These are phyloP conservation scores for Tulasnella sp. DNA, from an alignment of 768 basidiomycete genomes.

Conservation along the genomic window DNA sequence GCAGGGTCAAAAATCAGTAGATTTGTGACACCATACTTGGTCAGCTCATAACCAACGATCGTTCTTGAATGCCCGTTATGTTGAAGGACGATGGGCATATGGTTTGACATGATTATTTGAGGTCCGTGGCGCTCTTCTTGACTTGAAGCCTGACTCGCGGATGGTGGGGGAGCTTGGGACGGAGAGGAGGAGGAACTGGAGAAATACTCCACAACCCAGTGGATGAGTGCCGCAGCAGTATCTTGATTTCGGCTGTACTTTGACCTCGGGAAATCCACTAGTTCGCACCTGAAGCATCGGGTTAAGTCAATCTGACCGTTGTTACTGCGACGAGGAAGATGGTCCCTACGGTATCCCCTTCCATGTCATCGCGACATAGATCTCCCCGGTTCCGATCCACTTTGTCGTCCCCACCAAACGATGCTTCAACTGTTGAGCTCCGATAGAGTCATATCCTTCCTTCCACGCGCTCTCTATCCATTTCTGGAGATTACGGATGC, in stretches of 20 bases:
- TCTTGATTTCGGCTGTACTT: conserved; percentile 33
- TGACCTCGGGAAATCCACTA: conserved; percentile 53
- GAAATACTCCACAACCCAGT: conserved; percentile 78
- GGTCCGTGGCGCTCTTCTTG: conserved; percentile 42
- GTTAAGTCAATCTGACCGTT: background rate
- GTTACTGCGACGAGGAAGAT: background rate
- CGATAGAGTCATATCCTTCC: conserved; percentile 65
- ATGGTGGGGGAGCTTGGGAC: conserved; percentile 28
- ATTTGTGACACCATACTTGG: conserved; percentile 47
- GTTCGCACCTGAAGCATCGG: conserved; percentile 39
- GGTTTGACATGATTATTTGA: conserved; percentile 45
- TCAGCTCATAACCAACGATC: conserved; percentile 74
- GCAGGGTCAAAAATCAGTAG: conserved; percentile 76
- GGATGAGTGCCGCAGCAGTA: conserved; percentile 38
- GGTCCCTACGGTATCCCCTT: conserved; percentile 67
- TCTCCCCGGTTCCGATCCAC: conserved; percentile 77
- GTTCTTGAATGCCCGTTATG: conserved; percentile 80
- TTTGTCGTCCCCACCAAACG: conserved; percentile 49
- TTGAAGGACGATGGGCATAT: conserved; percentile 71
- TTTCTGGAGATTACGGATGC: conserved; percentile 63
- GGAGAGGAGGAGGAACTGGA: conserved; percentile 15
- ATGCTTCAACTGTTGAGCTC: conserved; percentile 51
- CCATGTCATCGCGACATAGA: conserved; percentile 70
- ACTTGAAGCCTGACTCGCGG: conserved; percentile 42
- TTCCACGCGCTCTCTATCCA: conserved; percentile 82